These are phyloP conservation scores for Russula lepida DNA, from an alignment of 768 basidiomycete genomes.

Conservation along the genomic window DNA sequence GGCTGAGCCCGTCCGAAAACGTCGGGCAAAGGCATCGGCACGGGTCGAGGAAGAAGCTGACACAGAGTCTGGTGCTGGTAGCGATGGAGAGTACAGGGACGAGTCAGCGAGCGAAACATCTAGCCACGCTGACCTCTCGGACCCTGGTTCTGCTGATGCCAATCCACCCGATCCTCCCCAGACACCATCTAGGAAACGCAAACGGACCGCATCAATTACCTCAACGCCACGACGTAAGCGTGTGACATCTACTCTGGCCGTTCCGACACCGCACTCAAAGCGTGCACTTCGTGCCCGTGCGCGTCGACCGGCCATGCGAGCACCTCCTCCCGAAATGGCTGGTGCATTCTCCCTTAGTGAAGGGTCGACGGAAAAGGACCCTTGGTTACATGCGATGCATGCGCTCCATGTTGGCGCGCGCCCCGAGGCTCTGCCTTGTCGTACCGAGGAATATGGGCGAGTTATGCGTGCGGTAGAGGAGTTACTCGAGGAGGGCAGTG, in stretches of 20 bases:
- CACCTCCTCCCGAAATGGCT: conserved; percentile 32
- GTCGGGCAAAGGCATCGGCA: conserved; percentile 3
- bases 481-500: conserved; percentile 84
- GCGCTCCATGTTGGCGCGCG: conserved; percentile 88
- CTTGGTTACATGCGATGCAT: conserved; percentile 84
- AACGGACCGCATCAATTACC: conserved; percentile 26
- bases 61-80: conserved; percentile 1
- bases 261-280: conserved; percentile 28
- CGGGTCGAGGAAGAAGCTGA: conserved; percentile 12
- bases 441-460: conserved; percentile 74
- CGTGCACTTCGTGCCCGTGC: conserved; percentile 18
- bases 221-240: conserved; percentile 21
- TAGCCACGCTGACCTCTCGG: conserved; percentile 25
- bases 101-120: conserved; percentile 29
- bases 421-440: conserved; percentile 82
- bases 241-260: conserved; percentile 23
- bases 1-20: conserved; percentile 5
- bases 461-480: conserved; percentile 74
- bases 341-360: conserved; percentile 27
- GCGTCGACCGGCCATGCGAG: conserved; percentile 22
- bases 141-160: conserved; percentile 20
- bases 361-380: conserved; percentile 53
- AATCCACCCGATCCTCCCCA: conserved; percentile 27
- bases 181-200: conserved; percentile 51
- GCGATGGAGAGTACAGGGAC: conserved; percentile 16